phyloP scores from a whole-genome alignment of 306 rosid genomes.

The Clitoria ternatea region DNA sequence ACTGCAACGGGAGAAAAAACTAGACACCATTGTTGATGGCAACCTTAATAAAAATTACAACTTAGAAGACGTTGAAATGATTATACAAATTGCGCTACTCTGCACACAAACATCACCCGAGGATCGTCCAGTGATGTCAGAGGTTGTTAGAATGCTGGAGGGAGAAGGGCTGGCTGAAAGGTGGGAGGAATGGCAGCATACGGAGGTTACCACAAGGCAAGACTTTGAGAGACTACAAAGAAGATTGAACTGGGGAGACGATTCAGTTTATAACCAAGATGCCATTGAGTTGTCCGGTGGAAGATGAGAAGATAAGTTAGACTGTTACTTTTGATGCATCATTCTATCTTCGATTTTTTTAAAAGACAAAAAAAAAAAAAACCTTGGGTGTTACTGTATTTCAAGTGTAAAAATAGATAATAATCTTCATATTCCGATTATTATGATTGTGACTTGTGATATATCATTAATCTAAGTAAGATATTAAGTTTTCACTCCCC shows the following conservation, averaged over 20 bases:
- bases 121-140: constrained; percentile 88
- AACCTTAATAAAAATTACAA: constrained; percentile 52
- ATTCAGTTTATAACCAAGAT: constrained; percentile 72
- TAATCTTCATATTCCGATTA: not conserved
- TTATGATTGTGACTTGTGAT: not conserved
- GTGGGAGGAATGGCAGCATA: constrained; percentile 89
- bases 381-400: not conserved
- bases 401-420: not conserved
- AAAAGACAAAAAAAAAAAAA: not conserved
- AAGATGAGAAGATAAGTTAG: constrained; percentile 47
- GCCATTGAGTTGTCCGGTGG: constrained; percentile 85
- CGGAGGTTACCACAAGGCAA: constrained; percentile 66
- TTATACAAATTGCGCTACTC: constrained; percentile 79
- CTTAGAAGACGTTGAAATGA: constrained; percentile 73
- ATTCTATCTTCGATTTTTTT: not conserved
- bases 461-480: not conserved
- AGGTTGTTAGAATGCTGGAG: constrained; percentile 89
- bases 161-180: constrained; percentile 93
- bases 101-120: constrained; percentile 83
- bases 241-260: constrained; percentile 81
- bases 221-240: constrained; percentile 72
- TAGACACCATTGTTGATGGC: constrained; percentile 61
- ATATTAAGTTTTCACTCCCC: too few species aligned
- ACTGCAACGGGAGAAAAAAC: constrained; percentile 65
- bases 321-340: not conserved